Evolutionary conservation across 352 stramenopile species (phyloP).

Genomic region (Phytophthora kernoviae): DNA sequence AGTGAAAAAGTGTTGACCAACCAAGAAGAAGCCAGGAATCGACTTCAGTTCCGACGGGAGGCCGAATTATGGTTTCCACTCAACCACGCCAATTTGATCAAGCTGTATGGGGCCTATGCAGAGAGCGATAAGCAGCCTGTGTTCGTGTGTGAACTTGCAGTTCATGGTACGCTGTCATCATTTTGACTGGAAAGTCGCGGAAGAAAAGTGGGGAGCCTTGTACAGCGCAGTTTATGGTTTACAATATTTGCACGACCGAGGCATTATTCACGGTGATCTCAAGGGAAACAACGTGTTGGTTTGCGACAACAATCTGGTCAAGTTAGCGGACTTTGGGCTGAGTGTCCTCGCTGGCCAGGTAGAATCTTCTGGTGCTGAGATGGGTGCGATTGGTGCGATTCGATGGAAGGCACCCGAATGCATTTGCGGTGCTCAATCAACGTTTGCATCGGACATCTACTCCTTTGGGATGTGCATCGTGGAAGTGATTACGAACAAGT

Average conservation of each 20-base stretch:
- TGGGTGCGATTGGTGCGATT: slow-evolving; percentile 12
- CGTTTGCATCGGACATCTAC: slow-evolving; percentile 15
- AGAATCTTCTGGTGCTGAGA: neutral
- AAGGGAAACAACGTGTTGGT: slow-evolving; percentile 39
- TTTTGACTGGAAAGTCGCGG: slow-evolving; percentile 1
- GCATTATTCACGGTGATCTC: slow-evolving; percentile 32
- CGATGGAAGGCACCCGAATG: slow-evolving; percentile 28
- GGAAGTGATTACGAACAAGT: slow-evolving; percentile 12
- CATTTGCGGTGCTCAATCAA: neutral
- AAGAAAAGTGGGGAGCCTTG: slow-evolving; percentile 4
- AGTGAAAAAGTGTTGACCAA: slow-evolving; percentile 18
- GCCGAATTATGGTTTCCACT: slow-evolving; percentile 23
- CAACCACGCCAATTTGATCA: slow-evolving; percentile 32
- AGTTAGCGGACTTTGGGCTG: slow-evolving; percentile 25
- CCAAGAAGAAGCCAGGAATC: neutral
- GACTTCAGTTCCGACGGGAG: slow-evolving; percentile 17
- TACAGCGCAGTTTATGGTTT: slow-evolving; percentile 18
- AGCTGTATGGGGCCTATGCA: slow-evolving; percentile 31
- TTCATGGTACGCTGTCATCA: slow-evolving; percentile 1
- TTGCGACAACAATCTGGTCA: slow-evolving; percentile 20
- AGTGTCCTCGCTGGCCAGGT: slow-evolving; percentile 13
- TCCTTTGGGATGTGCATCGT: slow-evolving; percentile 26
- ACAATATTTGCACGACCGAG: slow-evolving; percentile 24
- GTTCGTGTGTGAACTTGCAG: slow-evolving; percentile 21
- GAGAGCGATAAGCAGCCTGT: slow-evolving; percentile 7